Evolutionary conservation across 139 green algal genomes (phyloP), one percentile per base, ranked within the genome.

Genomic region (Auxenochlorella protothecoides): DNA sequence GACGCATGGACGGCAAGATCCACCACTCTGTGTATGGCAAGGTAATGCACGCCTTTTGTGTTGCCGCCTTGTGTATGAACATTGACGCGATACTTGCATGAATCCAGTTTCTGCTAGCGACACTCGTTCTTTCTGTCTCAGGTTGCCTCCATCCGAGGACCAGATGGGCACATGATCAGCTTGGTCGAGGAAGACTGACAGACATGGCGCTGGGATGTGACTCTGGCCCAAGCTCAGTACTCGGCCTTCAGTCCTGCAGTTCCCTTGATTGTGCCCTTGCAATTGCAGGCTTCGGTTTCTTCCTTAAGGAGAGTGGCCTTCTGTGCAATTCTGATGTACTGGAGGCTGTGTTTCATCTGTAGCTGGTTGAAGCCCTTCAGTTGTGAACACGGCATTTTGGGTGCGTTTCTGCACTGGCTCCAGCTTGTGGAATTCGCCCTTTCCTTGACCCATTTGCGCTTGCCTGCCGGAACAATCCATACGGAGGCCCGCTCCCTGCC

Each of bases 141-240:
- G 83, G 78, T 90, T 7, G 86, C 85, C n/a, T 75, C 77, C 5
- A 8, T 91, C 54, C 65, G 82, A 4, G 80, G 74, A 11, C 86
- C 86, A 44, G 83, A 89, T 72, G 86, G 86, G 0, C 83, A 86
- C 12, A 88, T 91, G 86, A 85, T 91, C n/a, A 80, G 78, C 15
- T 61, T 90, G 0, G 72, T 89, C 4, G 85, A 90, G 59, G 52
- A n/a, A 9, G 69, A 66, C 8, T 63, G 68, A 55, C 5, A 55
- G 51, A 56, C 56, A 59, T 15, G 2, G 57, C 16, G 16, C 10
- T 63, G 15, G 6, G 27, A n/a, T 59, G 4, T 5, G 60, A 67
- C 4, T 63, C 61, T 2, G 9, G 57, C 57, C 57, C 9, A 9
- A 62, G 11, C 2, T 9, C 11, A 11, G 9, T 62, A 62, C 9